phyloP scores from a whole-genome alignment of 345 rosid genomes.

The Euclidium syriacum region DNA sequence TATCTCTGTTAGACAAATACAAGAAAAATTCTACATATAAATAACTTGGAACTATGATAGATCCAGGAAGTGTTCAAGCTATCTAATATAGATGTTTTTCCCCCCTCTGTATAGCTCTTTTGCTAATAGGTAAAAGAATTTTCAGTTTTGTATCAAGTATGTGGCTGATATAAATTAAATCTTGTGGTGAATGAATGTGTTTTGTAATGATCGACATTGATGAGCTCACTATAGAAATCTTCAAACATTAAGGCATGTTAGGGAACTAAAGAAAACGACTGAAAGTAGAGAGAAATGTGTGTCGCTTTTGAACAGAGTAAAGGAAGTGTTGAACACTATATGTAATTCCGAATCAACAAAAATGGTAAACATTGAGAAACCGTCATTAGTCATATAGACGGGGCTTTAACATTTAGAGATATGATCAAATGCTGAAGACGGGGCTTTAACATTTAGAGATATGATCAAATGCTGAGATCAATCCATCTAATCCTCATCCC shows the following conservation, averaged over 20 bases:
- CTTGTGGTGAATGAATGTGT: conserved; percentile 32
- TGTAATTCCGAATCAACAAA: conserved; percentile 68
- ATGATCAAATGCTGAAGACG: too few species aligned
- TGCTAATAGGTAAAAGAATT: neutral
- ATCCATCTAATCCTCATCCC: too few species aligned
- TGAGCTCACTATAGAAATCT: too few species aligned
- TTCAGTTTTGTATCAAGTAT: neutral
- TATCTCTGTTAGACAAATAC: too few species aligned
- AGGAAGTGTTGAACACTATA: conserved; percentile 60
- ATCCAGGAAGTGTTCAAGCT: neutral
- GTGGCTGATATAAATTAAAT: conserved; percentile 1
- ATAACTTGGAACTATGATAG: too few species aligned
- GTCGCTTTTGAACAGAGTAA: conserved; percentile 74
- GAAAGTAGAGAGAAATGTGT: conserved; percentile 70
- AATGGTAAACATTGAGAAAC: too few species aligned
- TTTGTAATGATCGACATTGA: too few species aligned
- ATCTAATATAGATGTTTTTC: neutral
- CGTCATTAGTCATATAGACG: too few species aligned
- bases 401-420: too few species aligned
- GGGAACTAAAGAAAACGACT: conserved; percentile 55
- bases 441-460: too few species aligned
- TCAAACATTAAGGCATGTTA: conserved; percentile 72
- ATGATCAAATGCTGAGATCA: too few species aligned
- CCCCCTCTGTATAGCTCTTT: neutral
- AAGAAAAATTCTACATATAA: too few species aligned